Percentiles rank a stretch among this genome's conserved stretches.
Evolutionary conservation across 2,329 filamentous ascomycete genomes (phyloP).

Genomic region (Cordyceps farinosa): DNA sequence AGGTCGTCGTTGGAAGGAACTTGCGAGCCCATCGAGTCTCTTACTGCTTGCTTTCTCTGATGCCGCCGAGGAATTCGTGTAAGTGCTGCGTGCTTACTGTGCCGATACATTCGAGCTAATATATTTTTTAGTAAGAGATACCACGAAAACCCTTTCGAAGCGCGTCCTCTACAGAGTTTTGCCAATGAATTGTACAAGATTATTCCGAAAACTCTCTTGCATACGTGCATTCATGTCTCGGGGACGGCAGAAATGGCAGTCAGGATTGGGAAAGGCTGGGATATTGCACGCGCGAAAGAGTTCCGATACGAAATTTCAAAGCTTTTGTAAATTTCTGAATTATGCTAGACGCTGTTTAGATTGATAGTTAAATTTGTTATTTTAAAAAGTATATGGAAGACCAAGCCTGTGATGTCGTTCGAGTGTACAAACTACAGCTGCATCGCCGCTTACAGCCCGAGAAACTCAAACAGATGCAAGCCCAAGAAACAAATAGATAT

Average conservation of each 20-base stretch:
- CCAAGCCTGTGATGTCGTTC: background rate
- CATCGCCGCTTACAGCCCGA: no score
- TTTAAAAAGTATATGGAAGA: background rate
- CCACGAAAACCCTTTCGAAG: no score
- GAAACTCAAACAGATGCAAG: no score
- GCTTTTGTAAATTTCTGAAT: background rate
- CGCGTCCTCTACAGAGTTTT: no score
- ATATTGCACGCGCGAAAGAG: no score
- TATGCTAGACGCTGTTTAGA: background rate
- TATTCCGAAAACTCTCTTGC: background rate
- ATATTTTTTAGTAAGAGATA: background rate
- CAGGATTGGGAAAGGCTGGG: background rate
- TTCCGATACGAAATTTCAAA: background rate
- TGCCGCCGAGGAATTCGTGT: background rate
- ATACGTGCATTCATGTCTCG: background rate
- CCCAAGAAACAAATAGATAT: no score
- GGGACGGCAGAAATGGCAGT: background rate
- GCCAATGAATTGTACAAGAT: background rate
- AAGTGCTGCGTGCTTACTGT: background rate
- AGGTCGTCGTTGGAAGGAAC: background rate
- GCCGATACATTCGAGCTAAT: background rate
- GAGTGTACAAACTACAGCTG: no score
- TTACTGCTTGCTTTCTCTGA: background rate
- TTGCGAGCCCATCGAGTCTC: background rate
- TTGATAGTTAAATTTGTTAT: background rate